Conservation (phyloP, 495 filamentous ascomycete species). For the Hyaloscypha hepaticicola region DNA sequence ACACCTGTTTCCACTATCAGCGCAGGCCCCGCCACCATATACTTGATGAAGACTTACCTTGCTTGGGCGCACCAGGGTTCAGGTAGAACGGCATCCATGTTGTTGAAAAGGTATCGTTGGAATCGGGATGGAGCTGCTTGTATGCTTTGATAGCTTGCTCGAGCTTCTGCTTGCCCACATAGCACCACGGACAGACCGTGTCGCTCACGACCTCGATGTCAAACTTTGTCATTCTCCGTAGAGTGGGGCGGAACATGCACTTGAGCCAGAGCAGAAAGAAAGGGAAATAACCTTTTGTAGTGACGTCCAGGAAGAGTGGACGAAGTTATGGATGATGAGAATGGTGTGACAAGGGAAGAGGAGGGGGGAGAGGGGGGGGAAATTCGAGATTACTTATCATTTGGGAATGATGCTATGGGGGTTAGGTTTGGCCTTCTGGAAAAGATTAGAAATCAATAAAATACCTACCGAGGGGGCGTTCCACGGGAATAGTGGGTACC, state of each 20-base stretch:
- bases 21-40: neutral
- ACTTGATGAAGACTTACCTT: slow-evolving; percentile 16
- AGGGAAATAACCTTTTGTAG: neutral
- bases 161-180: slow-evolving; percentile 76
- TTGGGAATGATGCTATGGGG: neutral
- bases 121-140: slow-evolving; percentile 53
- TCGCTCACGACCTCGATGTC: slow-evolving; percentile 74
- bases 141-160: slow-evolving; percentile 66
- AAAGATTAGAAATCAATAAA: slow-evolving; percentile 22
- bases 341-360: neutral
- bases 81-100: slow-evolving; percentile 81
- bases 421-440: neutral
- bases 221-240: slow-evolving; percentile 74
- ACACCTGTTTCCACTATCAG: slow-evolving; percentile 36
- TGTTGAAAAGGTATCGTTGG: slow-evolving; percentile 65
- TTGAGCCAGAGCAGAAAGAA: neutral
- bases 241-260: slow-evolving; percentile 28
- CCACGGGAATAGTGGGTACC: too few species aligned
- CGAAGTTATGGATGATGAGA: neutral
- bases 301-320: too few species aligned
- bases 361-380: neutral
- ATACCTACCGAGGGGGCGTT: too few species aligned
- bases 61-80: slow-evolving; percentile 59
- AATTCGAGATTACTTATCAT: slow-evolving; percentile 23
- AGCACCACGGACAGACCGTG: slow-evolving; percentile 84